Evolutionary conservation across 306 rosid species (phyloP).

Genomic region (Gillenia trifoliata): DNA sequence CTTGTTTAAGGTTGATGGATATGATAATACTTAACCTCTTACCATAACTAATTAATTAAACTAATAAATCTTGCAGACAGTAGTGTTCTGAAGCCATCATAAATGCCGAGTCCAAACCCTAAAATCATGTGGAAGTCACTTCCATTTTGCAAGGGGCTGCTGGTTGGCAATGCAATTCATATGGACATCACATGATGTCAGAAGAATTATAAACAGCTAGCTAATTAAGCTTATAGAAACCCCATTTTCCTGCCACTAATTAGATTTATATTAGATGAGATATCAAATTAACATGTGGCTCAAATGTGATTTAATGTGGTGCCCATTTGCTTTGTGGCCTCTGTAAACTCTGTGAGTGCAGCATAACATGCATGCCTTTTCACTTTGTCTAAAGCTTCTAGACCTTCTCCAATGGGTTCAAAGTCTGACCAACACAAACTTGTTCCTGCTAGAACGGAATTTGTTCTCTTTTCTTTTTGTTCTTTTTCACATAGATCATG

Average conservation of each 20-base stretch:
- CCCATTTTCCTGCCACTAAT: constrained; percentile 2
- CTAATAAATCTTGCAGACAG: not conserved
- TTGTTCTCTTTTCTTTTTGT: not conserved
- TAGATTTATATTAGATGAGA: not conserved
- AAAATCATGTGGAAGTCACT: constrained; percentile 6
- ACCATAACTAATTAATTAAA: not conserved
- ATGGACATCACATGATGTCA: not conserved
- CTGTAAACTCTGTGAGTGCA: not conserved
- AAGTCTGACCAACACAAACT: not conserved
- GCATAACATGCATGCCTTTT: not conserved
- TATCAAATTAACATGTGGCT: not conserved
- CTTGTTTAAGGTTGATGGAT: not conserved
- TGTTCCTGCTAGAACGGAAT: not conserved
- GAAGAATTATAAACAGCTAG: not conserved
- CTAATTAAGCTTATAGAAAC: not conserved
- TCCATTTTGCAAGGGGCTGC: not conserved
- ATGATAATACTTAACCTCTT: not conserved
- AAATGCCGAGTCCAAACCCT: not conserved
- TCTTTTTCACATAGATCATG: too few species aligned
- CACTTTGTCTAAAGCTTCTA: not conserved
- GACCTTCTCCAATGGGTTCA: not conserved
- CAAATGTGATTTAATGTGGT: constrained; percentile 1
- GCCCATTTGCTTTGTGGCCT: not conserved
- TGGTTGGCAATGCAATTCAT: not conserved
- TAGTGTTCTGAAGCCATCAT: not conserved